Evolutionary conservation across 129 eudicot species (phyloP).

Genomic region (Pulicaria dysenterica): DNA sequence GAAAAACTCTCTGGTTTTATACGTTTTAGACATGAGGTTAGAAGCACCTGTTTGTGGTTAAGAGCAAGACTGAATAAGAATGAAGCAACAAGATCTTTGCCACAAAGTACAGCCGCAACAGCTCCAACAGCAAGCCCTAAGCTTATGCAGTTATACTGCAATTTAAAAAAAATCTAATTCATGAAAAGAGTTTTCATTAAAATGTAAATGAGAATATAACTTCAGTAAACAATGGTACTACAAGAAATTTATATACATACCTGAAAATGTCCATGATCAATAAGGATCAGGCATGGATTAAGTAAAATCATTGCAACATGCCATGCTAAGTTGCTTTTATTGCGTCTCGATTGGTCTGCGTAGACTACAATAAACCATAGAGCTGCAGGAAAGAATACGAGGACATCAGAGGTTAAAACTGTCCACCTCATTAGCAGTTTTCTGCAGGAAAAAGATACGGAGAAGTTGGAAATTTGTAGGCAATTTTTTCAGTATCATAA

Average conservation of each 20-base stretch:
- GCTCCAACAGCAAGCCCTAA: conserved; percentile 83
- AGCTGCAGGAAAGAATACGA: conserved; percentile 95
- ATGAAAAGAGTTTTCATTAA: not conserved
- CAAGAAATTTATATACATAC: conserved; percentile 31
- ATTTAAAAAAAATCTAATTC: not conserved
- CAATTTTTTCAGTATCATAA: conserved; percentile 12
- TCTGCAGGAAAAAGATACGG: conserved; percentile 53
- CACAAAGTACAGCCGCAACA: conserved; percentile 39
- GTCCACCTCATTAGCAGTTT: conserved; percentile 99
- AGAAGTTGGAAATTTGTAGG: conserved; percentile 29
- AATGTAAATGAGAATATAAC: conserved; percentile 7
- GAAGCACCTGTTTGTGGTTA: conserved; percentile 81
- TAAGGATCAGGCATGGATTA: conserved; percentile 86
- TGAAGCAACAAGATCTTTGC: conserved; percentile 66
- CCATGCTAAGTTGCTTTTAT: conserved; percentile 62
- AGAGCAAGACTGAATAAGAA: conserved; percentile 70
- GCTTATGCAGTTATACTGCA: conserved; percentile 90
- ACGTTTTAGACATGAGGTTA: not conserved
- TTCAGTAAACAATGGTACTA: not conserved
- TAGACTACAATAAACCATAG: conserved; percentile 61
- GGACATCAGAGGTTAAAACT: conserved; percentile 78
- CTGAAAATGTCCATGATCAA: conserved; percentile 99
- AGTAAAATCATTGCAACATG: conserved; percentile 69
- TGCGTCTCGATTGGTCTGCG: conserved; percentile 31
- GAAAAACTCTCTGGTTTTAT: not conserved